phyloP scores from a whole-genome alignment of 208 protist species.

The Trypanosoma mega region DNA sequence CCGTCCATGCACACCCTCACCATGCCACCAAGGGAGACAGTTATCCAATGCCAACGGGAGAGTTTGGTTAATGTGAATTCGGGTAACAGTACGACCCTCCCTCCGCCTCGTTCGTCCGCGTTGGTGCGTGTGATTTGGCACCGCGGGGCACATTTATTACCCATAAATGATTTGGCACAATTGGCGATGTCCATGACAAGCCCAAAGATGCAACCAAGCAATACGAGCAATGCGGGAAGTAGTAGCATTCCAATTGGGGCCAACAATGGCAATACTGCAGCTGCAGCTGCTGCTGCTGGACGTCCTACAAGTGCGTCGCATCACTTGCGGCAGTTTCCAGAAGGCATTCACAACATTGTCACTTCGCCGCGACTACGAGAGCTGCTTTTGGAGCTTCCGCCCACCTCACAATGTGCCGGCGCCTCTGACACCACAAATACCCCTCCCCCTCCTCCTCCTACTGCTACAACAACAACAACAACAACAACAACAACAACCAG shows the following conservation, averaged over 20 bases:
- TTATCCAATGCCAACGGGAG: slow-evolving; percentile 32
- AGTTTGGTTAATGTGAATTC: not conserved
- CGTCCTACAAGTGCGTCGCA: slow-evolving; percentile 25
- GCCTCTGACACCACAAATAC: too few species aligned
- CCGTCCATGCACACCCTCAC: slow-evolving; percentile 56
- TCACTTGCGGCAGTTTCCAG: slow-evolving; percentile 56
- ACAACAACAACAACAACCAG: slow-evolving; percentile 9
- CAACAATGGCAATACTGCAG: slow-evolving; percentile 6
- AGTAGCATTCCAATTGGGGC: too few species aligned
- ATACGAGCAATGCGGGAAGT: too few species aligned
- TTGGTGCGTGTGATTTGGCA: slow-evolving; percentile 50
- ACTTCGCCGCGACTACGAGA: slow-evolving; percentile 50
- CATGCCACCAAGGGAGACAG: slow-evolving; percentile 58
- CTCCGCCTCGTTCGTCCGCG: slow-evolving; percentile 3
- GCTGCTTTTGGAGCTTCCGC: slow-evolving; percentile 37
- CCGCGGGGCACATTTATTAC: slow-evolving; percentile 20
- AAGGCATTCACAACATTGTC: slow-evolving; percentile 62
- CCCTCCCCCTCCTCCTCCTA: too few species aligned
- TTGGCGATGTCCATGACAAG: not conserved
- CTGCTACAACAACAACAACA: slow-evolving; percentile 6
- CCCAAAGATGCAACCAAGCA: too few species aligned
- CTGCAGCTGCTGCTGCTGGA: slow-evolving; percentile 23
- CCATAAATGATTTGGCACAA: not conserved
- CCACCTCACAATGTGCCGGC: not conserved
- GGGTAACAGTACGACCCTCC: not conserved